Evolutionary conservation across 306 rosid species (phyloP).

Genomic region (Vachellia collinsii): DNA sequence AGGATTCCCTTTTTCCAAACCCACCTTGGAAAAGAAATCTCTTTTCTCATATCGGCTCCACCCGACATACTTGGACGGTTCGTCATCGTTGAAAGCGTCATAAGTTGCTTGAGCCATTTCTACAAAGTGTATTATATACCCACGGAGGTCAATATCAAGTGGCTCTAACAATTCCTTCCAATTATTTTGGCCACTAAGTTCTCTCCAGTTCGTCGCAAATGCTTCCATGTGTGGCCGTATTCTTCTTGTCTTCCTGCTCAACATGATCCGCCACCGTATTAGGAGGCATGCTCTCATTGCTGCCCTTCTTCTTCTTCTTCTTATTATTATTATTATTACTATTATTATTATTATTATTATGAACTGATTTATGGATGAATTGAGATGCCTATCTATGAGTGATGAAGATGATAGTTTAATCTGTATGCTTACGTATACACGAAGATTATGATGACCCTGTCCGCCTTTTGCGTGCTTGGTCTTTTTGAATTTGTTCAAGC

Average conservation of each 20-base stretch:
- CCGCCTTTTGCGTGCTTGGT: too few relatives aligned
- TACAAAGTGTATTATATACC: conserved; percentile 54
- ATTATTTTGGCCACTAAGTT: conserved; percentile 53
- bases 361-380: neutral
- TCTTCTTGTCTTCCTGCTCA: neutral
- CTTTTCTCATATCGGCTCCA: too few relatives aligned
- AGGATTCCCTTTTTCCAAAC: conserved; percentile 54
- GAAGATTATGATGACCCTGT: neutral
- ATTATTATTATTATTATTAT: too few relatives aligned
- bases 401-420: neutral
- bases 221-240: conserved; percentile 16
- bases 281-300: neutral
- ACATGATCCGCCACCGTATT: neutral
- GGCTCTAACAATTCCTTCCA: conserved; percentile 72
- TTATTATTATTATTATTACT: too few relatives aligned
- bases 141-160: conserved; percentile 65
- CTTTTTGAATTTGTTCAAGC: too few relatives aligned
- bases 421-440: neutral
- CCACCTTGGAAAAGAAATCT: too few relatives aligned
- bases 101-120: too few relatives aligned
- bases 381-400: neutral
- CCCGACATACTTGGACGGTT: too few relatives aligned
- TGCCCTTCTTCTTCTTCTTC: neutral
- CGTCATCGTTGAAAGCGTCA: too few relatives aligned
- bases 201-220: conserved; percentile 36